A percentile compares a stretch with the other conserved stretches of the same genome.
Conservation (phyloP, 139 green algal genomes). For the Tetratostichococcus sp. region DNA sequence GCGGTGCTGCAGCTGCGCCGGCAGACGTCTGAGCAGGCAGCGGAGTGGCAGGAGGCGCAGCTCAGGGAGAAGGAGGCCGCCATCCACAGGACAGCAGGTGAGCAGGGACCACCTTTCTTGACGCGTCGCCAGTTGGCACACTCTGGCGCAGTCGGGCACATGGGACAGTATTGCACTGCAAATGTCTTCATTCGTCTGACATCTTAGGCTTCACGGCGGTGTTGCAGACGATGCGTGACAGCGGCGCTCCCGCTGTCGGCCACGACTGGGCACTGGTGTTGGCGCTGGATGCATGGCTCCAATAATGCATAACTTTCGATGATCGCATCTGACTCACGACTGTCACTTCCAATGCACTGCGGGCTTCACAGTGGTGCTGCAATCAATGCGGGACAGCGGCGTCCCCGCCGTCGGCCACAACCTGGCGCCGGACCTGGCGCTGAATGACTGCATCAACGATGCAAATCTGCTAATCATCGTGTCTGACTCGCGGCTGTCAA, state of each 20-base stretch:
- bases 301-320: too few relatives aligned
- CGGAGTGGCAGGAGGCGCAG: slow-evolving; percentile 21
- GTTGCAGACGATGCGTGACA: slow-evolving; percentile 49
- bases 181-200: too few relatives aligned
- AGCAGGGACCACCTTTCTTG: too few relatives aligned
- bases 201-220: slow-evolving; percentile 41
- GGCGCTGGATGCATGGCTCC: too few relatives aligned
- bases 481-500: too few relatives aligned
- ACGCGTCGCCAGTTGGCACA: too few relatives aligned
- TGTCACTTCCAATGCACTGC: slow-evolving; percentile 2
- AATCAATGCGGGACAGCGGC: slow-evolving; percentile 42
- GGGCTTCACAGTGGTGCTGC: slow-evolving; percentile 51
- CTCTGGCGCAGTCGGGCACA: too few relatives aligned
- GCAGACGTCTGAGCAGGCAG: slow-evolving; percentile 18
- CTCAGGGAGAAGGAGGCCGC: slow-evolving; percentile 11
- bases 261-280: slow-evolving; percentile 70
- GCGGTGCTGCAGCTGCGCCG: slow-evolving; percentile 26
- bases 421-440: slow-evolving; percentile 54
- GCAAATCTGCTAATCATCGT: too few relatives aligned
- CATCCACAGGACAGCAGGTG: slow-evolving; percentile 24
- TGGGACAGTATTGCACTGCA: too few relatives aligned
- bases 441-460: too few relatives aligned
- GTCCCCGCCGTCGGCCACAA: slow-evolving; percentile 67
- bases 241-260: slow-evolving; percentile 44
- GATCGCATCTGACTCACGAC: too few relatives aligned